Conservation (phyloP, 148 eudicot genomes). For the Rhododendron molle region DNA sequence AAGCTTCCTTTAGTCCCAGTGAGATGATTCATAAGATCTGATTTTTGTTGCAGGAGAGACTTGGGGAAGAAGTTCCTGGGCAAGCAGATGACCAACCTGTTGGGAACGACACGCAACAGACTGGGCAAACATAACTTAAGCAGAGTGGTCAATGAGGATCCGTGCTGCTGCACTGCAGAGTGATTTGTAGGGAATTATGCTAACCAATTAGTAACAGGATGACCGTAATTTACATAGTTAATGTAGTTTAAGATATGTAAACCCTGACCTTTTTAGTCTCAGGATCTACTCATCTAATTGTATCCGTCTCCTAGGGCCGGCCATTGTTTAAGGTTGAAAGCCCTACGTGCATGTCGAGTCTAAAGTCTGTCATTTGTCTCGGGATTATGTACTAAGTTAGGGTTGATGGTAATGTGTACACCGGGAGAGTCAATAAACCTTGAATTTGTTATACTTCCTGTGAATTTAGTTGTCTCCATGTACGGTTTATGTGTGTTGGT, state of each 20-base stretch:
- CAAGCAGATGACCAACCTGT: constrained; percentile 41
- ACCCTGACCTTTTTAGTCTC: constrained; percentile 23
- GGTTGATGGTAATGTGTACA: not conserved
- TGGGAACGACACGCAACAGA: constrained; percentile 25
- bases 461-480: not conserved
- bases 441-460: not conserved
- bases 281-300: constrained; percentile 6
- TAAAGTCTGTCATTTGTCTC: not conserved
- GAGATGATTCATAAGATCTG: not conserved
- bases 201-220: constrained; percentile 38
- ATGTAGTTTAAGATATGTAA: constrained; percentile 26
- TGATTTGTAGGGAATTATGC: constrained; percentile 35
- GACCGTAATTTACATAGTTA: constrained; percentile 17
- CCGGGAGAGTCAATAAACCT: not conserved
- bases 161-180: constrained; percentile 11
- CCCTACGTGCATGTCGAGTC: constrained; percentile 11
- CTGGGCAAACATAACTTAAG: constrained; percentile 28
- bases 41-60: constrained; percentile 62
- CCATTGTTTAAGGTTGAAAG: constrained; percentile 23
- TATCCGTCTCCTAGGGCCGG: constrained; percentile 15
- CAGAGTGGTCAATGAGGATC: constrained; percentile 31
- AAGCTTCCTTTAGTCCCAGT: not conserved
- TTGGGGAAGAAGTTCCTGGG: constrained; percentile 53
- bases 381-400: not conserved
- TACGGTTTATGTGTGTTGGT: not conserved